These are phyloP conservation scores for Lactarius trivialis DNA, from an alignment of 768 basidiomycete species.

Conservation along the genomic window DNA sequence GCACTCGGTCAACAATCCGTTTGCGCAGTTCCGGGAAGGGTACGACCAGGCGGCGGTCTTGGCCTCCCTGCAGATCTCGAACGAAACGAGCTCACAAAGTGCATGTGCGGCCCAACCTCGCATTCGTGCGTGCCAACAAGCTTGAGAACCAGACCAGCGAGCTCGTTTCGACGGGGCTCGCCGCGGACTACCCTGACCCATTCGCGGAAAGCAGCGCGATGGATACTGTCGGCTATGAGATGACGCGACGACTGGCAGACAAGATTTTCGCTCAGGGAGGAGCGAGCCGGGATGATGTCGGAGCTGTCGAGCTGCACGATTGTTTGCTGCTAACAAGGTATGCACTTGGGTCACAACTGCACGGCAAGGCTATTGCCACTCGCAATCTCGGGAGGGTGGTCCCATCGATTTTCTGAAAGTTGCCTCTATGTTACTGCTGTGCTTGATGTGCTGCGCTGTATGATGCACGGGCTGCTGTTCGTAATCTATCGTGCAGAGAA, in stretches of 20 bases:
- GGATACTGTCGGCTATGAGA: conserved; percentile 75
- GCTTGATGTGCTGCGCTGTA: too few relatives aligned
- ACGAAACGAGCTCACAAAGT: conserved; percentile 71
- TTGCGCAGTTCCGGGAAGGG: conserved; percentile 76
- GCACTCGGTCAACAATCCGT: conserved; percentile 62
- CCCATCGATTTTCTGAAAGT: neutral
- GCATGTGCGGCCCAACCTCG: conserved; percentile 86
- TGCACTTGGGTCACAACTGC: conserved; percentile 6
- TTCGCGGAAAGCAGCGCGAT: conserved; percentile 68
- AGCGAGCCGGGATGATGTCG: conserved; percentile 61
- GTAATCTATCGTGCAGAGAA: too few relatives aligned
- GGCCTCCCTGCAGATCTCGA: conserved; percentile 59
- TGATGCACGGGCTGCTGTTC: too few relatives aligned
- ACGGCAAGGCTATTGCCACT: too few relatives aligned
- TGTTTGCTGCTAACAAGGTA: conserved; percentile 83
- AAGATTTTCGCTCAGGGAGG: conserved; percentile 66
- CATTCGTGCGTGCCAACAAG: conserved; percentile 61
- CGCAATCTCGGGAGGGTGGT: too few relatives aligned
- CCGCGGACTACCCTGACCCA: conserved; percentile 58
- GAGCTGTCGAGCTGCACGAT: conserved; percentile 83
- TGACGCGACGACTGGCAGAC: conserved; percentile 65
- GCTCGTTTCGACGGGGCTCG: conserved; percentile 57
- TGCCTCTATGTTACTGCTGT: too few relatives aligned
- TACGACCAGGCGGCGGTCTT: conserved; percentile 70
- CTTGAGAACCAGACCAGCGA: conserved; percentile 87